Evolutionary conservation across 208 protist species (phyloP), one percentile per base, ranked within the genome.

Genomic region (Phytomonas sp.): DNA sequence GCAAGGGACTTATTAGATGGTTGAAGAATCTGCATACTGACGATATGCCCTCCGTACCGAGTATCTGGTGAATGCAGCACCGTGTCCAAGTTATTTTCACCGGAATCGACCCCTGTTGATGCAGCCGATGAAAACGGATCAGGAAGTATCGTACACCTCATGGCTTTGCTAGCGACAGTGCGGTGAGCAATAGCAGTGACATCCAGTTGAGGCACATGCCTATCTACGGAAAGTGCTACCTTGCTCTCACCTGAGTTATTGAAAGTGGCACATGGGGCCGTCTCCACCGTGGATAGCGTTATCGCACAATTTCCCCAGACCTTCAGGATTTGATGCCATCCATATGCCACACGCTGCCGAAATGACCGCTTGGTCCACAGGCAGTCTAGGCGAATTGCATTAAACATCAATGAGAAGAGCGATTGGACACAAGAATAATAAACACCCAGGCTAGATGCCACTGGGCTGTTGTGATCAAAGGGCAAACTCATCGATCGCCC

Each of bases 351-450:
- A 56, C 46, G 46, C 20, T 56, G 46, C 26, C 46, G 46, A 64
- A 85, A 85, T 31, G 29, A 68, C 28, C 76, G 67, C 31, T 77
- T 76, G 0, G 73, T 75, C 91, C 91, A 96, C 66, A 79, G 81
- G 34, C 76, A 75, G 66, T 93, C 85, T 30, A 85, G 33, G 8
- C 73, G 77, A 46, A 92, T 81, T 31, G 87, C 87, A 1, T 71
- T 75, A n/a, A 85, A 75, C 43, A 93, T 72, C 30, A 94, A 65
- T 23, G 73, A 78, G 70, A 85, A 80, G 20, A 89, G 71, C 32
- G 77, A 71, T 73, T 93, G 90, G 32, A 84, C 70, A 46, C 78
- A 88, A 4, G 79, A 67, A 72, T 89, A 89, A 73, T 92, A 91
- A 8, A 81, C 83, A 26, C 82, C 85, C 2, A 87, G 74, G 4